Evolutionary conservation across 2,329 filamentous ascomycete species (phyloP).

Genomic region (Alternaria solani): DNA sequence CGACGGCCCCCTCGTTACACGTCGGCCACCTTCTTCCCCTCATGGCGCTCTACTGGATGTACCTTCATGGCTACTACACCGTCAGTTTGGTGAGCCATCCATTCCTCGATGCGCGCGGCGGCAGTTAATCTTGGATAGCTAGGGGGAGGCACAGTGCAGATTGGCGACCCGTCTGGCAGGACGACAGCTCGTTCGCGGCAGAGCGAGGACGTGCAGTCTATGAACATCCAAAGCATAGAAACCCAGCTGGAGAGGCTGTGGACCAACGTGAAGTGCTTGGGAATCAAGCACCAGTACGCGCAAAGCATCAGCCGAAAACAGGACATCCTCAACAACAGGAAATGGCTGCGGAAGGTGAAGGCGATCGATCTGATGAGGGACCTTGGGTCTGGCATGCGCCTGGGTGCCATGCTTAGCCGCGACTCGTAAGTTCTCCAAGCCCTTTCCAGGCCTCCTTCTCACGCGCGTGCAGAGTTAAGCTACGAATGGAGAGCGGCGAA

Average conservation of each 20-base stretch:
- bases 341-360: slow-evolving; percentile 78
- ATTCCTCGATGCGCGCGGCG: slow-evolving; percentile 10
- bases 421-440: slow-evolving; percentile 73
- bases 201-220: slow-evolving; percentile 61
- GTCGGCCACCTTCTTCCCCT: slow-evolving; percentile 81
- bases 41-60: slow-evolving; percentile 87
- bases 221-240: slow-evolving; percentile 73
- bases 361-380: slow-evolving; percentile 78
- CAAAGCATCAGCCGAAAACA: slow-evolving; percentile 71
- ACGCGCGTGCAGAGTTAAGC: slow-evolving; percentile 69
- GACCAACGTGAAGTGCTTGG: slow-evolving; percentile 73
- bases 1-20: slow-evolving; percentile 80
- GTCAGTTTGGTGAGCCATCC: slow-evolving; percentile 64
- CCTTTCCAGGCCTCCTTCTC: slow-evolving; percentile 11
- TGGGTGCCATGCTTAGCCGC: slow-evolving; percentile 86
- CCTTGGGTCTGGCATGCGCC: slow-evolving; percentile 75
- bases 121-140: slow-evolving; percentile 54
- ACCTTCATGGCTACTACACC: slow-evolving; percentile 74
- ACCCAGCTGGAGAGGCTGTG: slow-evolving; percentile 77
- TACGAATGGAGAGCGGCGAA: slow-evolving; percentile 81
- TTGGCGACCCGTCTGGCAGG: slow-evolving; percentile 80
- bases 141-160: slow-evolving; percentile 77
- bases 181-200: slow-evolving; percentile 67
- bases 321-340: slow-evolving; percentile 79
- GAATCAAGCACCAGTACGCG: slow-evolving; percentile 69